Base-by-base conservation (phyloP, 495 filamentous ascomycete species). In the Lophium mytilinum region DNA sequence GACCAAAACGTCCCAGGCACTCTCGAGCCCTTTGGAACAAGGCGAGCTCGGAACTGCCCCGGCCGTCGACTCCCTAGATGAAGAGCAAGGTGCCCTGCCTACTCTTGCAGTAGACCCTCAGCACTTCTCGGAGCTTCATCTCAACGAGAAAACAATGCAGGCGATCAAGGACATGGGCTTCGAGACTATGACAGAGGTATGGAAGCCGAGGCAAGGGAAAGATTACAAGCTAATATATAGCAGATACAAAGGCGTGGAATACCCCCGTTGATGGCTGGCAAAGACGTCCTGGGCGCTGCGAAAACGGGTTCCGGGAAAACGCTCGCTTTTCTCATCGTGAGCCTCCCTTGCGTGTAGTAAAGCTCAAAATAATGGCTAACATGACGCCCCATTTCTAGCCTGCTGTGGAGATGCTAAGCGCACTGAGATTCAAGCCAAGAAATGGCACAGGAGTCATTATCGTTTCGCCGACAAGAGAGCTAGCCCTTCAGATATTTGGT, bases 281-380 rank as follows among this genome's bases (percentile, higher is more conserved):
- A 86, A 67, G 93, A 98, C 74, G 90, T 98, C 30, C 81, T 98
- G 30, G 93, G 94, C 61, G 93, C 93, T 30, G 93, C 93, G 37
- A 97, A 98, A 77, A 98, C 93, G 0, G 93, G 93, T 9, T 92
- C 87, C 14, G 93, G 93, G 65, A 98, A 98, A 77, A 98, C 93
- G 1, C 71, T 98, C 45, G 84, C 92, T 15, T 98, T 98, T 73
- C 74, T 98, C 63, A 95, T 97, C 37, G 24, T 30, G 24, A 30
- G 24, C 24, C 3, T 30, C 6, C 24, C 6, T 30, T n/a, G n/a
- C 24, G 6, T 30, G 24, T 30, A 2, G 24, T 6, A 30, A 30
- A 30, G 24, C 6, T 30, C 3, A 2, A 30, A 30, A 30, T 30
- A 30, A 30, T 30, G 24, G 24, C 24, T 30, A 30, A 30, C 24